Base-by-base conservation (phyloP, 805 yeast genomes). In the Jamesozyma gamospora region DNA sequence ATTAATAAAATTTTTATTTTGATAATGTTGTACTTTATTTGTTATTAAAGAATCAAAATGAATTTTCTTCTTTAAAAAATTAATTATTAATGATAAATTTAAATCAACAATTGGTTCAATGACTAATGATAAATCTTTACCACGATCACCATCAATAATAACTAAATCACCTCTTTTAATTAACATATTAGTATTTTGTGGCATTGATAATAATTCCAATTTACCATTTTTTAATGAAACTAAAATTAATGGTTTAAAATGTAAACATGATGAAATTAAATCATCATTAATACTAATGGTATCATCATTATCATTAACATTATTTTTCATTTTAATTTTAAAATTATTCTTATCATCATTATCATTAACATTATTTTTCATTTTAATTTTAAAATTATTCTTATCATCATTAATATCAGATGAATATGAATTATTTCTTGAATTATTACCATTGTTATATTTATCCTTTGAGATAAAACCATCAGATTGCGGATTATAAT, bases 111-210 rank as follows among this genome's bases (percentile, higher is more conserved):
- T 58, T 1, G 90, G 86, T 45, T 79, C 82, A 19, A 82, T 62
- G 32, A 82, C 76, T 73, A 78, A 71, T 10, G 80, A 88, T 47
- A 82, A 59, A 58, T 82, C 94, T 51, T 80, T 81, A 19, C 94
- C 94, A 45, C 94, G 67, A 56, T 82, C 94, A 39, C 92, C 94
- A 63, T 82, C 94, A 41, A 81, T 80, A 16, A 82, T 75, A 9
- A 82, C 82, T 53, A 82, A 67, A 59, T 82, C 92, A 41, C 72
- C 67, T 33, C 72, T 67, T 47, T 68, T 71, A 46, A 82, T 65
- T 39, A 62, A 61, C 36, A 82, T 63, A 50, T 80, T 81, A 13
- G 86, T 74, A 49, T 73, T 75, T 46, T 72, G 72, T 4, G 87
- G 82, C 28, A 77, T 75, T 2, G 85, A 77, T 32, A 82, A 66